Evolutionary conservation across 306 rosid genomes (phyloP).

Genomic region (Begonia peltatifolia): DNA sequence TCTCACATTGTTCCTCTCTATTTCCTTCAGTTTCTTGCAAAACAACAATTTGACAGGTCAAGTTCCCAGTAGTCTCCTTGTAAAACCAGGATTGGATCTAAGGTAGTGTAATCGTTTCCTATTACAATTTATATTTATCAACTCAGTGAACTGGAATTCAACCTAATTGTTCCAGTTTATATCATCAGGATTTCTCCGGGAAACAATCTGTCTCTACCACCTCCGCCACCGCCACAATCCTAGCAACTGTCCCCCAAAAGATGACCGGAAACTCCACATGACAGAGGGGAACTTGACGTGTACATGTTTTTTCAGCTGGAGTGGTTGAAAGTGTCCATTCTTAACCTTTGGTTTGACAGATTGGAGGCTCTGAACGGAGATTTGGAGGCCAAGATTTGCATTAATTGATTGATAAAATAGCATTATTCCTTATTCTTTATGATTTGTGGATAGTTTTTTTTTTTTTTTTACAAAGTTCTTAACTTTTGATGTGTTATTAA

Average conservation of each 20-base stretch:
- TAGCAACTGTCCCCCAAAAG: not conserved
- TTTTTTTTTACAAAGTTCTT: too few species aligned
- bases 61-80: conserved; percentile 52
- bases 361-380: not conserved
- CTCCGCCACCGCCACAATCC: not conserved
- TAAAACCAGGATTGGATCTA: conserved; percentile 39
- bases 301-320: not conserved
- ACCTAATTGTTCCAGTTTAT: not conserved
- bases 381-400: not conserved
- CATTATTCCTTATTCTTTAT: not conserved
- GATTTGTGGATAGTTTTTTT: too few species aligned
- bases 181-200: not conserved
- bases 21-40: conserved; percentile 56
- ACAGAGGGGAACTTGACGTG: not conserved
- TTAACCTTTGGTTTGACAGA: not conserved
- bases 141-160: not conserved
- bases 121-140: not conserved
- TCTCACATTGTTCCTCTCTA: conserved; percentile 13
- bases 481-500: too few species aligned
- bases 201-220: not conserved
- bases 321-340: not conserved
- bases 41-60: conserved; percentile 79
- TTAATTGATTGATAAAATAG: not conserved
- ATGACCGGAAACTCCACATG: not conserved
- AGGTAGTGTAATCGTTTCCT: conserved; percentile 26